These are phyloP conservation scores for Pythium dissimile DNA, from an alignment of 352 stramenopile genomes.

Conservation along the genomic window DNA sequence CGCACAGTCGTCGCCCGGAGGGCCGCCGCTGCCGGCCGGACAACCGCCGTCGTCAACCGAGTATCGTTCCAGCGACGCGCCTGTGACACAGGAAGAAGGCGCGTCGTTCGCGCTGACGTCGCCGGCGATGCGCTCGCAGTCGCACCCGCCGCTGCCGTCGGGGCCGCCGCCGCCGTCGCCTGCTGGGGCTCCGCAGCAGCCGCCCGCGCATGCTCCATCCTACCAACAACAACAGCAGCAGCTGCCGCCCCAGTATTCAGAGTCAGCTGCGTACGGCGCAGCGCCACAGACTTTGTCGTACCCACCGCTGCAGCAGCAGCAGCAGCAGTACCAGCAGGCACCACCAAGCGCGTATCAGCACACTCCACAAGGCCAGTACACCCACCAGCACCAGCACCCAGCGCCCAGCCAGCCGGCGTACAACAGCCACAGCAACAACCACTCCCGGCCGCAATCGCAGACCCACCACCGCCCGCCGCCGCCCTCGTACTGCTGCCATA, in stretches of 20 bases:
- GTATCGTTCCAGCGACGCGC: neutral
- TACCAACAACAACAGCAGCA: constrained; percentile 15
- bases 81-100: neutral
- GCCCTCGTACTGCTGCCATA: constrained; percentile 70
- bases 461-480: constrained; percentile 31
- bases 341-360: constrained; percentile 9
- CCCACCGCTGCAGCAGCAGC: constrained; percentile 1
- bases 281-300: constrained; percentile 8
- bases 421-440: constrained; percentile 20
- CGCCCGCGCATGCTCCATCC: neutral
- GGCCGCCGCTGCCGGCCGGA: constrained; percentile 12
- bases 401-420: constrained; percentile 8
- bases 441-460: constrained; percentile 25
- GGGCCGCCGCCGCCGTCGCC: constrained; percentile 12
- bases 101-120: constrained; percentile 4
- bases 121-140: constrained; percentile 4
- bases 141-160: constrained; percentile 9
- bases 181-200: constrained; percentile 5
- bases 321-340: constrained; percentile 2
- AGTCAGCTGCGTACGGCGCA: constrained; percentile 11
- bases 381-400: constrained; percentile 5
- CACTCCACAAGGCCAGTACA: constrained; percentile 5
- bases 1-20: neutral
- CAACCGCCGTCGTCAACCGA: constrained; percentile 10
- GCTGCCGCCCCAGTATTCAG: constrained; percentile 3